phyloP scores from a whole-genome alignment of 805 yeast species.

The Metschnikowia similis region DNA sequence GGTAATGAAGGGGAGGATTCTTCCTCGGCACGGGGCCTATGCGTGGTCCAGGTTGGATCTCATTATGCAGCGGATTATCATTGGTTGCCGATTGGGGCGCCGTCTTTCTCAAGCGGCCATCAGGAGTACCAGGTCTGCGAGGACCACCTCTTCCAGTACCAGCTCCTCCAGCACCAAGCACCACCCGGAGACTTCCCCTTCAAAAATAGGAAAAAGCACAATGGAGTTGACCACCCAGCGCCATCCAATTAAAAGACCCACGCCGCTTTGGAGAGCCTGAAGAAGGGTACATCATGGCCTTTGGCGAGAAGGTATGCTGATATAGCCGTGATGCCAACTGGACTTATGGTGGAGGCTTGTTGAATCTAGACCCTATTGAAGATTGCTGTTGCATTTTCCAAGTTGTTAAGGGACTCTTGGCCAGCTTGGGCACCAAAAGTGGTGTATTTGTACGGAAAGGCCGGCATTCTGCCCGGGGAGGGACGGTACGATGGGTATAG shows the following conservation, averaged over 20 bases:
- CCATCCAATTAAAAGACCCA: conserved; percentile 54
- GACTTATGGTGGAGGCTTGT: conserved; percentile 47
- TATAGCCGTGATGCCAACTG: conserved; percentile 53
- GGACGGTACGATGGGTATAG: background rate
- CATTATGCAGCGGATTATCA: background rate
- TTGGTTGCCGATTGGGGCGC: background rate
- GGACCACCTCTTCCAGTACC: too few relatives aligned
- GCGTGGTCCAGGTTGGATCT: too few relatives aligned
- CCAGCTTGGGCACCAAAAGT: background rate
- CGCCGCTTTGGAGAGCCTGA: conserved; percentile 42
- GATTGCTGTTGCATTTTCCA: conserved; percentile 49
- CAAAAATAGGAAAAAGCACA: conserved; percentile 41
- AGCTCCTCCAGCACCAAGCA: too few relatives aligned
- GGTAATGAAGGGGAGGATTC: background rate
- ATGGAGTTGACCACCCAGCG: conserved; percentile 61
- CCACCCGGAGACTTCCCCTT: conserved; percentile 7
- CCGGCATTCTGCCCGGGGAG: background rate
- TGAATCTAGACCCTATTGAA: conserved; percentile 54
- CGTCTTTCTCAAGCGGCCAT: background rate
- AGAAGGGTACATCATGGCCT: conserved; percentile 55
- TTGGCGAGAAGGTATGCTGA: conserved; percentile 58
- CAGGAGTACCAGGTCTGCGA: background rate
- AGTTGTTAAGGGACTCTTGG: conserved; percentile 26
- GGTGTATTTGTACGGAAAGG: background rate
- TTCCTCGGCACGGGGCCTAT: too few relatives aligned